A percentile compares a stretch with the other conserved stretches of the same genome.
These are phyloP conservation scores for Fragilariopsis cylindrus DNA, from an alignment of 108 stramenopile genomes.

Conservation along the genomic window DNA sequence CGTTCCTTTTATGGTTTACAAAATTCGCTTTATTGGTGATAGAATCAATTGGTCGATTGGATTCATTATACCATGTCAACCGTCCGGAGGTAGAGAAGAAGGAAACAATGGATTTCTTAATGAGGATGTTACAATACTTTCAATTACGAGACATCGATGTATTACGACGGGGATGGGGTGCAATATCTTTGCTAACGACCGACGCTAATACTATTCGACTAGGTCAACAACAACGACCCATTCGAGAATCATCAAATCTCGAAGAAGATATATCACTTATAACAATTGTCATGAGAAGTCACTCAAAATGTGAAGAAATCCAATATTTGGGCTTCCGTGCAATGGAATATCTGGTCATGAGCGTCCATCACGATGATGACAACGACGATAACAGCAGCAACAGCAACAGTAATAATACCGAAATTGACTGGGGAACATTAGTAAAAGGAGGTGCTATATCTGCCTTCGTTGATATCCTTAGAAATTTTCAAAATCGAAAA, in stretches of 20 bases:
- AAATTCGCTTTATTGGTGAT: too few species aligned
- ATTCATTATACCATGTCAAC: background rate
- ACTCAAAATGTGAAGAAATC: background rate
- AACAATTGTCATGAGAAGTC: constrained; percentile 12
- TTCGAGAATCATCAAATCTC: background rate
- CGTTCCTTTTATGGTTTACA: too few species aligned
- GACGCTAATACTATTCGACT: background rate
- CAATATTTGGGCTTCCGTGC: constrained; percentile 26
- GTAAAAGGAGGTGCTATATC: constrained; percentile 1
- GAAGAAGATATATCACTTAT: constrained; percentile 4
- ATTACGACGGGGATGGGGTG: constrained; percentile 27
- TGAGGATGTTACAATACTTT: constrained; percentile 17
- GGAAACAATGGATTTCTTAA: background rate
- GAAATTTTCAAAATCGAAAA: constrained; percentile 1
- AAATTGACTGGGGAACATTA: constrained; percentile 14
- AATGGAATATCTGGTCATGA: background rate
- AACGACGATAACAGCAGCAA: background rate
- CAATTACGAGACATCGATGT: constrained; percentile 18
- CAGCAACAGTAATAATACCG: too few species aligned
- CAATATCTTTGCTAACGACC: background rate
- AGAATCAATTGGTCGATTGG: too few species aligned
- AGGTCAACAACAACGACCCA: background rate
- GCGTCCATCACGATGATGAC: background rate
- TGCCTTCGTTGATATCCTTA: constrained; percentile 5
- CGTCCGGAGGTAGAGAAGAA: constrained; percentile 1